Evolutionary conservation across 495 filamentous ascomycete species (phyloP), one percentile per base, ranked within the genome.

Genomic region (Xylaria scruposa): DNA sequence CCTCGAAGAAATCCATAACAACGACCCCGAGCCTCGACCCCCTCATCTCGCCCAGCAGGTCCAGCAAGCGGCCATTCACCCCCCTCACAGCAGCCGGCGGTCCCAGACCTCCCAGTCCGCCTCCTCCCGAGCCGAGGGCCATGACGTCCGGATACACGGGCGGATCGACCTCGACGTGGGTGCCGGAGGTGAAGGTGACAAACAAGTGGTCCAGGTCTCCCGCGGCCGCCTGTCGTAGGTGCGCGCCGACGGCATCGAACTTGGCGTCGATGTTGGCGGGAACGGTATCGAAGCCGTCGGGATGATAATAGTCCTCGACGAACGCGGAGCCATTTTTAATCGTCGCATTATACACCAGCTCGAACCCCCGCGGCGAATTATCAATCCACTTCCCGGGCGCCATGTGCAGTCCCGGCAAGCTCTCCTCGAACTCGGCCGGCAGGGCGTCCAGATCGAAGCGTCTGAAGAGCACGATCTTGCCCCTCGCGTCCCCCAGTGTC

Each of bases 301-400:
- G 70, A 17, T 96, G 92, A 82, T 92, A 97, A 82, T 94, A 97
- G 78, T 97, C 94, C 81, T 97, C 94, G 38, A 97, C 88, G 73
- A 90, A 89, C 51, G 95, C 86, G 65, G 90, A 86, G 12, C 64
- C 47, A 3, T 91, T 91, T 73, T 87, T 88, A 0, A 86, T 84
- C 46, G 87, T 89, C 12, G 79, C 80, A 54, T 79, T 78, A 31
- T 74, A 81, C 31, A 76, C 73, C 4, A 81, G 70, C 60, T 58
- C 73, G 31, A 81, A 79, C n/a, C 88, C 86, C 72, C 91, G 2
- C 13, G 1, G 81, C 4, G 89, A 84, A 76, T 97, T 96, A 79
- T 96, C 90, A 0, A 87, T 86, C 94, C 94, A 97, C 62, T 83
- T 82, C 46, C 83, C 83, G n/a, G 90, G 94, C 76, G 94, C 85